Percentiles rank a stretch among this genome's conserved stretches.
These are phyloP conservation scores for Penicillium rolfsii DNA, from an alignment of 2,329 filamentous ascomycete species.

Conservation along the genomic window DNA sequence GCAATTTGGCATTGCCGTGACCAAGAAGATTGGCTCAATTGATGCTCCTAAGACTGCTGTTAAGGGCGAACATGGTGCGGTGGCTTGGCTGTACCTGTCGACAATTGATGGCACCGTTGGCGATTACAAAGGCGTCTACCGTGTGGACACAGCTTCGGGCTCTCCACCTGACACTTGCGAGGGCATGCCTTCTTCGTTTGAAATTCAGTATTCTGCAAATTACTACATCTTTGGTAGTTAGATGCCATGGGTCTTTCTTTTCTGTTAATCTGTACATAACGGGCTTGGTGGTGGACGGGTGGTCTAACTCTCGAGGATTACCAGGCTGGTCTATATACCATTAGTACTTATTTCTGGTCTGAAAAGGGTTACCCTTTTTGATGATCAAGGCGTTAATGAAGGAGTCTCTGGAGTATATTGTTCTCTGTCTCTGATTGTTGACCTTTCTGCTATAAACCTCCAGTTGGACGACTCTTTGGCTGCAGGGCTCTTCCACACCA, in stretches of 20 bases:
- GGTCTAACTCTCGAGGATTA: constrained; percentile 14
- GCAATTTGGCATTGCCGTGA: constrained; percentile 60
- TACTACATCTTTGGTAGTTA: constrained; percentile 64
- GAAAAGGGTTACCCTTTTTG: constrained; percentile 4
- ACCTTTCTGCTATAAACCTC: background rate
- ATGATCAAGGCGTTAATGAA: constrained; percentile 3
- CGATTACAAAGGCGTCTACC: constrained; percentile 74
- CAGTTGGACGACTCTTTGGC: background rate
- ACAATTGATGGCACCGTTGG: constrained; percentile 60
- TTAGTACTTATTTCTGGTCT: constrained; percentile 4
- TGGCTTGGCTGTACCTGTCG: constrained; percentile 77
- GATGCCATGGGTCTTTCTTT: background rate
- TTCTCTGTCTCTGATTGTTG: background rate
- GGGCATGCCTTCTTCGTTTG: constrained; percentile 65
- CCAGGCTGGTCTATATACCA: constrained; percentile 13
- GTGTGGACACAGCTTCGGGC: constrained; percentile 82
- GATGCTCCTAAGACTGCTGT: constrained; percentile 66
- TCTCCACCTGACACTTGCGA: constrained; percentile 72
- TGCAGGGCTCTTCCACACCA: constrained; percentile 31
- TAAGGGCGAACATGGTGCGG: constrained; percentile 66
- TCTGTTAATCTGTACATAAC: constrained; percentile 22
- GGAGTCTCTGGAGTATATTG: constrained; percentile 3
- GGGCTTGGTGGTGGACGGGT: background rate
- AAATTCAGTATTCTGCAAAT: constrained; percentile 80
- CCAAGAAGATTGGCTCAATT: constrained; percentile 64